phyloP scores from a whole-genome alignment of 441 rosid genomes.

The Cnidoscolus chayamansa region DNA sequence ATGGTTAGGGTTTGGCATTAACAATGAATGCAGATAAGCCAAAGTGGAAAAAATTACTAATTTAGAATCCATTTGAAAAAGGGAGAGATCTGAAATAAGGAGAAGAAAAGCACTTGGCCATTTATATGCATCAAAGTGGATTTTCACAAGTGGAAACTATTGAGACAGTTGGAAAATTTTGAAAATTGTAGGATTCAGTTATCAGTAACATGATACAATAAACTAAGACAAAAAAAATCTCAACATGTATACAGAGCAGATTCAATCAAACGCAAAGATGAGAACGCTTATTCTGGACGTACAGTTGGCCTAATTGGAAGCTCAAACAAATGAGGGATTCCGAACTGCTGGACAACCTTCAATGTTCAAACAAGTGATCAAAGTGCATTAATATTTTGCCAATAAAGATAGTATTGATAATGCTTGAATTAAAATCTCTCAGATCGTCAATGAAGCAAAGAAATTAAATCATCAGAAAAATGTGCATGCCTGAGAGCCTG shows the following conservation, averaged over 20 bases:
- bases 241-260: background rate
- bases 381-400: conserved; percentile 22
- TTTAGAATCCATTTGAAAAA: conserved; percentile 4
- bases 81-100: background rate
- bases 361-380: conserved; percentile 34
- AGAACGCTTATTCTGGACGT: conserved; percentile 28
- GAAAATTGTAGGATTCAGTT: background rate
- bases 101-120: background rate
- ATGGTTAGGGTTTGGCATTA: background rate
- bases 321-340: conserved; percentile 94
- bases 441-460: conserved; percentile 2
- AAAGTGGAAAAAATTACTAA: background rate
- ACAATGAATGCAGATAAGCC: background rate
- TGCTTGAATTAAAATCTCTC: background rate
- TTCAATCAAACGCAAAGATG: conserved; percentile 9
- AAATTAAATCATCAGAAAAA: conserved; percentile 10
- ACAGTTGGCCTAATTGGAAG: conserved; percentile 92
- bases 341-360: conserved; percentile 94
- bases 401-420: background rate
- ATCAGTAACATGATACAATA: background rate
- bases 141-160: background rate
- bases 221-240: background rate
- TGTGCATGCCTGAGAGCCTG: conserved; percentile 78
- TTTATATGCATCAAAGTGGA: background rate
- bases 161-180: background rate